These are phyloP conservation scores for Aspergillus biplanus DNA, from an alignment of 495 filamentous ascomycete genomes.

Conservation along the genomic window DNA sequence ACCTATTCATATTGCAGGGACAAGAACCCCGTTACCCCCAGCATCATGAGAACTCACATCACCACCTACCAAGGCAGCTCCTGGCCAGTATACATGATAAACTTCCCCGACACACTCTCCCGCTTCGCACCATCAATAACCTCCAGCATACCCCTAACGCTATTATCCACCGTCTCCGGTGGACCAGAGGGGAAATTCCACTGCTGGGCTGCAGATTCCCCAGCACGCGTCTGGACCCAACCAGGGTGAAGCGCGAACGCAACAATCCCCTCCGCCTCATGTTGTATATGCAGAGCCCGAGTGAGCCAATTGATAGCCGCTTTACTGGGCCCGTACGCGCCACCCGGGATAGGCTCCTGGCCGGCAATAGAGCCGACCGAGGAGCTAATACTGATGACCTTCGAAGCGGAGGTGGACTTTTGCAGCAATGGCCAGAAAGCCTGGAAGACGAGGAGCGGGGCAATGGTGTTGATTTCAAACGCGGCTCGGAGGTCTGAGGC, in stretches of 20 bases:
- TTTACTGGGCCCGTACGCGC: constrained; percentile 40
- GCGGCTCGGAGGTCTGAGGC: constrained; percentile 26
- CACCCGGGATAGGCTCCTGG: constrained; percentile 29
- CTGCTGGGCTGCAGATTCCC: constrained; percentile 22
- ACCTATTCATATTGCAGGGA: too few species aligned
- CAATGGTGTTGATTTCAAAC: constrained; percentile 42
- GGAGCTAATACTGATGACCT: constrained; percentile 32
- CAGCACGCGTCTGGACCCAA: constrained; percentile 18
- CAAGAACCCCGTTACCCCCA: too few species aligned
- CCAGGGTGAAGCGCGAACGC: constrained; percentile 32
- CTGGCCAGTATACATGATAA: constrained; percentile 5
- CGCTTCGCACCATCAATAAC: constrained; percentile 30
- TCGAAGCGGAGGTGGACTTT: constrained; percentile 28
- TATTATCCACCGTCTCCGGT: constrained; percentile 32
- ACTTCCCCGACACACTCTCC: constrained; percentile 9
- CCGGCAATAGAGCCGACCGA: constrained; percentile 29
- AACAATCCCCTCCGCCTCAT: constrained; percentile 37
- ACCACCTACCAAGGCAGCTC: constrained; percentile 9
- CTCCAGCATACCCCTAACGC: constrained; percentile 34
- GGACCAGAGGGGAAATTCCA: background rate
- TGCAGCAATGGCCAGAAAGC: constrained; percentile 41
- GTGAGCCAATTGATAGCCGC: constrained; percentile 38
- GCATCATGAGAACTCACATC: background rate
- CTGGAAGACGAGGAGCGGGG: constrained; percentile 40
- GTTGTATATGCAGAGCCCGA: constrained; percentile 29